Evolutionary conservation across 202 grass and related monocot species (phyloP).

Genomic region (Musa balbisiana): DNA sequence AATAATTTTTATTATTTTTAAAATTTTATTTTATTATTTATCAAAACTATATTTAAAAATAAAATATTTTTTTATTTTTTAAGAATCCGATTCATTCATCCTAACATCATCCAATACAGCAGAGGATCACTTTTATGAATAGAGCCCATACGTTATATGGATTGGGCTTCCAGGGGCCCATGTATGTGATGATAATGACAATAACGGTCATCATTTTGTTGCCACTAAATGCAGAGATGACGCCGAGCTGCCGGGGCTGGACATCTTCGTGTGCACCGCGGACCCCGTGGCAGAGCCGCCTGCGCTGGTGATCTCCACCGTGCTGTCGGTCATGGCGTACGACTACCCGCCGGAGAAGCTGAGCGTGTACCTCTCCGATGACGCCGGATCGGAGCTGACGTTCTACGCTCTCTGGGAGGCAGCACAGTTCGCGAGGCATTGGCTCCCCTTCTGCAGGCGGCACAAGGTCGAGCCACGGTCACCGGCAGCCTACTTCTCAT

Average conservation of each 20-base stretch:
- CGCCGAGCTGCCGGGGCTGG: conserved; percentile 45
- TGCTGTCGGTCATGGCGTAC: conserved; percentile 83
- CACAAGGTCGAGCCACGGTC: conserved; percentile 56
- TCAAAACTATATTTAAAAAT: no score
- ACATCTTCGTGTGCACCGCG: conserved; percentile 78
- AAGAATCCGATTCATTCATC: no score
- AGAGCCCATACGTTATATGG: no score
- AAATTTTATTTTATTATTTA: no score
- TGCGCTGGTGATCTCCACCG: conserved; percentile 62
- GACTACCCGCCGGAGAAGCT: conserved; percentile 65
- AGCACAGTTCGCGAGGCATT: conserved; percentile 61
- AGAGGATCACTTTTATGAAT: no score
- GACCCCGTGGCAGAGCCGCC: conserved; percentile 62
- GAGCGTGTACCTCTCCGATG: conserved; percentile 67
- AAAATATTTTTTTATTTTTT: no score
- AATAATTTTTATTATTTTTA: no score
- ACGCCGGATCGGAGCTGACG: conserved; percentile 41
- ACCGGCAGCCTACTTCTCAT: conserved; percentile 52
- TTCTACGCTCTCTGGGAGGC: conserved; percentile 52
- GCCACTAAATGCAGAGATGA: conserved; percentile 16
- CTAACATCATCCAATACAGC: no score
- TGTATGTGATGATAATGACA: neutral
- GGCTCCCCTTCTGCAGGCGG: conserved; percentile 74
- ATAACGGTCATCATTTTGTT: no score
- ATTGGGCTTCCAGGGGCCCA: no score